phyloP scores from a whole-genome alignment of 805 yeast genomes.

The Teunomyces barrocoloradensis region DNA sequence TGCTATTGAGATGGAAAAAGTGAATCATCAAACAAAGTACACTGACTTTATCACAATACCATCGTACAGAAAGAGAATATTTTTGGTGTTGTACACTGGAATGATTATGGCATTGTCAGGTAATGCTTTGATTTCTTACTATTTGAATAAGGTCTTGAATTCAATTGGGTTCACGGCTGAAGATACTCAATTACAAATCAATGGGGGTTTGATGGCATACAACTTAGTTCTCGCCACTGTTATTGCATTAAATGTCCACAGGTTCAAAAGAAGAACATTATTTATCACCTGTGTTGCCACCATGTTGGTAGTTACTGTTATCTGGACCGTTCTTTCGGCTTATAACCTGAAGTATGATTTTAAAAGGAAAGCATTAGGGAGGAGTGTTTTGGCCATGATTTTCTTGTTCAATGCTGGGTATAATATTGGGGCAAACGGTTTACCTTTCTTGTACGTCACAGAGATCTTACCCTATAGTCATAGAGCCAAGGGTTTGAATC shows the following conservation, averaged over 20 bases:
- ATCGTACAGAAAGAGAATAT: conserved; percentile 12
- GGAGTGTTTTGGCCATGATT: conserved; percentile 51
- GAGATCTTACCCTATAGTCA: conserved; percentile 38
- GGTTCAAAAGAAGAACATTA: conserved; percentile 2
- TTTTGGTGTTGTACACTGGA: not conserved
- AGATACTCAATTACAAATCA: conserved; percentile 27
- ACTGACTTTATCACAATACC: conserved; percentile 18
- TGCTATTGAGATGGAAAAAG: conserved; percentile 4
- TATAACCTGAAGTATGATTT: conserved; percentile 40
- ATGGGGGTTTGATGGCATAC: not conserved
- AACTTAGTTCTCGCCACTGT: not conserved
- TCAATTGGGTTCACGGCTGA: conserved; percentile 4
- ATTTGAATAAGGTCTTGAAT: conserved; percentile 4
- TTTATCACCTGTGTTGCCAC: conserved; percentile 23
- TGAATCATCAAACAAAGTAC: not conserved
- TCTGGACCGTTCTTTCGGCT: conserved; percentile 47
- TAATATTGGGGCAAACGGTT: conserved; percentile 43
- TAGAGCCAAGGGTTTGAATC: conserved; percentile 41
- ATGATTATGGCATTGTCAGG: conserved; percentile 5
- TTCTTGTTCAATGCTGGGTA: conserved; percentile 45
- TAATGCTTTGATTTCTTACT: conserved; percentile 7
- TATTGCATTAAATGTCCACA: not conserved
- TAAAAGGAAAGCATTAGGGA: conserved; percentile 37
- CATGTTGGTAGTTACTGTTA: conserved; percentile 36
- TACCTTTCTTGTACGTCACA: conserved; percentile 45